Conservation (phyloP, 495 filamentous ascomycete genomes). For the Terfezia boudieri region DNA sequence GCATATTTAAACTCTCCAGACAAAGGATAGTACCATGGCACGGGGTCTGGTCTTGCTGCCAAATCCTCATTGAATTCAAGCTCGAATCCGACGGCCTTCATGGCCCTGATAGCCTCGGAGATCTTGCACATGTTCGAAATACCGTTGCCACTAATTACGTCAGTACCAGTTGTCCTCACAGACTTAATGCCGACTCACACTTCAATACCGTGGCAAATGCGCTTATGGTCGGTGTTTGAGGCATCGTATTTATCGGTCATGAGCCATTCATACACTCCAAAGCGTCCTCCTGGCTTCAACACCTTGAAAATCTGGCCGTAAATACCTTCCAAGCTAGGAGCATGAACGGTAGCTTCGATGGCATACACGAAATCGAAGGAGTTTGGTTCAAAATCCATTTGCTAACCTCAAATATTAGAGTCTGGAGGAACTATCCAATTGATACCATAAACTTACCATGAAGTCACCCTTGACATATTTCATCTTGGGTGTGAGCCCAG, state of each 20-base stretch:
- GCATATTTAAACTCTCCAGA: constrained; percentile 61
- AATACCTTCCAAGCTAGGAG: constrained; percentile 80
- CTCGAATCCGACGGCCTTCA: constrained; percentile 76
- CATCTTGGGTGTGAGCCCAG: constrained; percentile 62
- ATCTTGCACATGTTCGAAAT: constrained; percentile 97
- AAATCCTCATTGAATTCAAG: constrained; percentile 76
- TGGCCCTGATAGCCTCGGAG: constrained; percentile 59
- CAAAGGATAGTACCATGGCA: constrained; percentile 93
- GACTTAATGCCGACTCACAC: constrained; percentile 21
- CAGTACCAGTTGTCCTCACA: not conserved
- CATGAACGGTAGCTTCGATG: constrained; percentile 93
- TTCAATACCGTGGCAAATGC: constrained; percentile 87
- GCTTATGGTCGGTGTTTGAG: constrained; percentile 62
- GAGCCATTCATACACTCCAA: constrained; percentile 97
- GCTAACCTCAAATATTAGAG: constrained; percentile 24
- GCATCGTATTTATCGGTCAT: constrained; percentile 97
- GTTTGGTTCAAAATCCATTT: constrained; percentile 91
- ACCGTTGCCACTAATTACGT: constrained; percentile 41
- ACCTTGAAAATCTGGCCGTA: constrained; percentile 90
- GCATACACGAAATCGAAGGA: constrained; percentile 91
- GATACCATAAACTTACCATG: constrained; percentile 37
- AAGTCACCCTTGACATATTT: constrained; percentile 91
- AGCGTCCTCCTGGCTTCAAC: constrained; percentile 84
- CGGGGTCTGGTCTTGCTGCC: constrained; percentile 50
- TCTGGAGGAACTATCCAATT: no score